Conservation (phyloP, 257 asterid genomes). For the Leptodermis oblonga region DNA sequence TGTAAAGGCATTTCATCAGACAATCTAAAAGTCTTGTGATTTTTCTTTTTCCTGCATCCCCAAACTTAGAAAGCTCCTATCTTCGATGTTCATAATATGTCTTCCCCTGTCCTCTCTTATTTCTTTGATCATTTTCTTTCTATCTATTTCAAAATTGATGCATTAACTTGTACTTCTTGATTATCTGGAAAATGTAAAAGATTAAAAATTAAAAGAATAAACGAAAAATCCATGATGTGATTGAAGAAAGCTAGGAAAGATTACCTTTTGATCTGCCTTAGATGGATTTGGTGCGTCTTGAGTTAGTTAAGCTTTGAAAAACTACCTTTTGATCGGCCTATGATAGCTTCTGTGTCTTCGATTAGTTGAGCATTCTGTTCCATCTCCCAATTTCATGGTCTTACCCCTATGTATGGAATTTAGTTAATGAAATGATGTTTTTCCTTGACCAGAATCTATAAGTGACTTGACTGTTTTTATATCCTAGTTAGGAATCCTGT, state of each 20-base stretch:
- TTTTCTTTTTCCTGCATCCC: not conserved
- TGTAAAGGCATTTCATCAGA: not conserved
- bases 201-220: not conserved
- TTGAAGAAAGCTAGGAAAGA: not conserved
- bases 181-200: not conserved
- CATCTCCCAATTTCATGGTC: not conserved
- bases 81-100: not conserved
- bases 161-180: not conserved
- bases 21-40: too few species aligned
- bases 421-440: not conserved
- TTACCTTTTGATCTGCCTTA: not conserved
- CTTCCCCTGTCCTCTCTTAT: constrained; percentile 8
- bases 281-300: not conserved
- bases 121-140: too few species aligned
- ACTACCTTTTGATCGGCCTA: not conserved
- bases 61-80: not conserved
- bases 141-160: not conserved
- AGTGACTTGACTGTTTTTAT: constrained; percentile 9
- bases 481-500: constrained; percentile 65
- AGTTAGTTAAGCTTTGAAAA: not conserved
- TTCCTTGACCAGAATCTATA: too few species aligned
- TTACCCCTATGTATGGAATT: not conserved
- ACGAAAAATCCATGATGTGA: not conserved
- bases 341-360: not conserved
- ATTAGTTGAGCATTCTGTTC: not conserved